Conservation (phyloP, 106 monocot species). For the Alisma plantagoaquatica region DNA sequence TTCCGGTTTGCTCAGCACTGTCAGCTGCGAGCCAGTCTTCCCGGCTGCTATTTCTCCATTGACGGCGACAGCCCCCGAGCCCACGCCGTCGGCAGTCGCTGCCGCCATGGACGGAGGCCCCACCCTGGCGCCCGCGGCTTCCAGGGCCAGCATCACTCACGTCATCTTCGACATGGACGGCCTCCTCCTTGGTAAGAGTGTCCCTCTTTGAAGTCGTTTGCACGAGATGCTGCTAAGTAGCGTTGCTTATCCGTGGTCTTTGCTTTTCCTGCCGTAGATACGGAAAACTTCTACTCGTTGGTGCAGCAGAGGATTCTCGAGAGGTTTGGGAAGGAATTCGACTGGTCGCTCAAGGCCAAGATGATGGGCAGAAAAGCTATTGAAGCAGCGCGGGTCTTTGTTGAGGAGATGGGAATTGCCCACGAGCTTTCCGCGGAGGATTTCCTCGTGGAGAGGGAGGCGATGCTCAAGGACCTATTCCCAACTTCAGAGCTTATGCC, state of each 20-base stretch:
- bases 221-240: too few relatives aligned
- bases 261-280: slow-evolving; percentile 50
- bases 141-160: slow-evolving; percentile 39
- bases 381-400: slow-evolving; percentile 71
- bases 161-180: slow-evolving; percentile 99
- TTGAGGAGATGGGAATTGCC: slow-evolving; percentile 51
- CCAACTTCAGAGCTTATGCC: slow-evolving; percentile 62
- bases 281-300: slow-evolving; percentile 80
- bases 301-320: slow-evolving; percentile 85
- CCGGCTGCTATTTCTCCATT: too few relatives aligned
- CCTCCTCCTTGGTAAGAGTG: slow-evolving; percentile 60
- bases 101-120: too few relatives aligned
- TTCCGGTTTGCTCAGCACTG: too few relatives aligned
- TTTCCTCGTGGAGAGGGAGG: slow-evolving; percentile 79
- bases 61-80: too few relatives aligned
- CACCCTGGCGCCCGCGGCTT: neutral
- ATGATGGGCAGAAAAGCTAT: slow-evolving; percentile 96
- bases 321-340: slow-evolving; percentile 80
- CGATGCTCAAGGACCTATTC: slow-evolving; percentile 74
- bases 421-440: slow-evolving; percentile 66
- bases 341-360: slow-evolving; percentile 90
- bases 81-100: too few relatives aligned
- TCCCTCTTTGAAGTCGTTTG: too few relatives aligned
- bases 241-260: too few relatives aligned
- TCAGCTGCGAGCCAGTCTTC: too few relatives aligned